phyloP scores from a whole-genome alignment of 2,329 filamentous ascomycete genomes.

The Colletotrichum aenigma region DNA sequence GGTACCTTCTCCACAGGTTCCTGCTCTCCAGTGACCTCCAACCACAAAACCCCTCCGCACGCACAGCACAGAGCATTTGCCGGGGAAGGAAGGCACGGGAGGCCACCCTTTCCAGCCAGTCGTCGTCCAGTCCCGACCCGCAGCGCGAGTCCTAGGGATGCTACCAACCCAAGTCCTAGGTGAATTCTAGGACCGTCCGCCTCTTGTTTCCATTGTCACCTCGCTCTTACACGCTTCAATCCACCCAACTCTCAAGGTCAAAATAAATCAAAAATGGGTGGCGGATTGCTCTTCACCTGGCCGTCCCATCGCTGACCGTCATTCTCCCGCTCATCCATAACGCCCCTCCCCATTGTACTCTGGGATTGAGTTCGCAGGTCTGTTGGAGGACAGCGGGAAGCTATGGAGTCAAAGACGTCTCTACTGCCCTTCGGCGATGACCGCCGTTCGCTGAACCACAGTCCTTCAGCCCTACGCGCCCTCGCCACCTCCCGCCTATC shows the following conservation, averaged over 20 bases:
- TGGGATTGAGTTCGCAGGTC: not conserved
- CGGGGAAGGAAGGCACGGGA: not conserved
- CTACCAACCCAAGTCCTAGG: conserved; percentile 9
- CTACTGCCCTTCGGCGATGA: conserved; percentile 27
- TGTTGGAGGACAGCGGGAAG: not conserved
- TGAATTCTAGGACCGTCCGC: conserved; percentile 11
- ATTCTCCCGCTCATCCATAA: not conserved
- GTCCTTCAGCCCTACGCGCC: conserved; percentile 35
- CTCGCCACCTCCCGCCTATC: conserved; percentile 34
- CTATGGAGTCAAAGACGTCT: conserved; percentile 36
- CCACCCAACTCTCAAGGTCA: conserved; percentile 1
- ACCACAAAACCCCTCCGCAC: not conserved
- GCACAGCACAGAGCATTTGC: not conserved
- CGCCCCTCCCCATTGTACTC: not conserved
- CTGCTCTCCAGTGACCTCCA: not conserved
- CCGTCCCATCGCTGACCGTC: conserved; percentile 2
- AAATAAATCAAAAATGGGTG: conserved; percentile 21
- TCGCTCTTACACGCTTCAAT: not conserved
- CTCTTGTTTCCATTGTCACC: not conserved
- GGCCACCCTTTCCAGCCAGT: conserved; percentile 18
- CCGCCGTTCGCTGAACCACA: conserved; percentile 26
- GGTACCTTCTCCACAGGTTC: not conserved
- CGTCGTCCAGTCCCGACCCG: conserved; percentile 12
- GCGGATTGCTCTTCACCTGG: not conserved
- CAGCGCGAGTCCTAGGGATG: conserved; percentile 15